These are phyloP conservation scores for Euphorbia corollata DNA, from an alignment of 441 rosid genomes.

Conservation along the genomic window DNA sequence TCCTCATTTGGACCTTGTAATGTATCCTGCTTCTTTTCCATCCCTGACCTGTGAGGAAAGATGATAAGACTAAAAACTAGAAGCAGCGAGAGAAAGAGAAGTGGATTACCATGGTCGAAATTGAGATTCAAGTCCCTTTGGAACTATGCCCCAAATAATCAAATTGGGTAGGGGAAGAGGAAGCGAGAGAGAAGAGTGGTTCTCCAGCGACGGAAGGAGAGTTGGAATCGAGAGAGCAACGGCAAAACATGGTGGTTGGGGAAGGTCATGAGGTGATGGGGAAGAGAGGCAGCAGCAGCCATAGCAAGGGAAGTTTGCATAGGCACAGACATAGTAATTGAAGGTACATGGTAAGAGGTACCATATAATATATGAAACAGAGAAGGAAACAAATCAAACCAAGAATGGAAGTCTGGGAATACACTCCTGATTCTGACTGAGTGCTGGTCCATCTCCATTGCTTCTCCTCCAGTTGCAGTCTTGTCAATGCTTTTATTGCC, in stretches of 20 bases:
- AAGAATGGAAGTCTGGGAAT: too few relatives aligned
- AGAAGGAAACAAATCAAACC: too few relatives aligned
- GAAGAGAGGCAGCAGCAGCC: constrained; percentile 21
- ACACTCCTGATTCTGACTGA: too few relatives aligned
- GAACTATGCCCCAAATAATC: constrained; percentile 97
- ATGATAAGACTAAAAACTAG: not conserved
- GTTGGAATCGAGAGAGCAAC: constrained; percentile 31
- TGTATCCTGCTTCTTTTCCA: constrained; percentile 48
- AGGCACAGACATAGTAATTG: not conserved
- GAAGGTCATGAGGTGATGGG: constrained; percentile 18
- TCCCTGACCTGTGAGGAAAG: constrained; percentile 32
- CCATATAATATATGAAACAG: too few relatives aligned
- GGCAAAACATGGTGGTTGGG: constrained; percentile 19
- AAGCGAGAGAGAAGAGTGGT: constrained; percentile 61
- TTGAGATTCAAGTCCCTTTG: constrained; percentile 91
- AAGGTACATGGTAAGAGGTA: too few relatives aligned
- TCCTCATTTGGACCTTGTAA: constrained; percentile 92
- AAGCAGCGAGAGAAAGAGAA: not conserved
- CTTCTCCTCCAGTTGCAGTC: too few relatives aligned
- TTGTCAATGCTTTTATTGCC: too few relatives aligned
- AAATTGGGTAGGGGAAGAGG: constrained; percentile 51
- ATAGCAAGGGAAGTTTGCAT: constrained; percentile 14
- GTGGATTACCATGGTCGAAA: constrained; percentile 40
- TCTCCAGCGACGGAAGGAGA: constrained; percentile 30
- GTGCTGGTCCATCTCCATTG: too few relatives aligned